A percentile compares a stretch with the other conserved stretches of the same genome.
These are phyloP conservation scores for Jaltomata sinuosa DNA, from an alignment of 257 asterid species.

Conservation along the genomic window DNA sequence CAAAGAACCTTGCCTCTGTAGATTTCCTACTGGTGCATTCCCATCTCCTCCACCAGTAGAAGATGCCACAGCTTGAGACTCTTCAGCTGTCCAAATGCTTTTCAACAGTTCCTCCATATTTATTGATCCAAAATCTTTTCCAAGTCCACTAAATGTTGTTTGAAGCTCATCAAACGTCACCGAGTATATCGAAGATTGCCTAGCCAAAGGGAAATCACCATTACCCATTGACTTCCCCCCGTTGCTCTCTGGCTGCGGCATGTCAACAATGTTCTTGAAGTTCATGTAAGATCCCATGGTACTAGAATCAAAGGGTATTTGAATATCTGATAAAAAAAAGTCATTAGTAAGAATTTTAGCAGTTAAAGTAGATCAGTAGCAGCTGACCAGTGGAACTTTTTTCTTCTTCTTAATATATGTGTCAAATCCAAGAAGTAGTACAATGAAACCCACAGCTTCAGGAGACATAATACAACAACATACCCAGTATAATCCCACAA, in stretches of 20 bases:
- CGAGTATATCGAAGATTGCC: constrained; percentile 72
- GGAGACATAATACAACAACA: background rate
- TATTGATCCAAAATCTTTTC: constrained; percentile 87
- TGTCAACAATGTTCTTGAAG: constrained; percentile 57
- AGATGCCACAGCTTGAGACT: constrained; percentile 39
- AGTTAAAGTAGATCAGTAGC: background rate
- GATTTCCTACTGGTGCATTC: constrained; percentile 31
- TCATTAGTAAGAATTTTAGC: constrained; percentile 6
- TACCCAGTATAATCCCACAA: too few species aligned
- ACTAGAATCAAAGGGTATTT: constrained; percentile 1
- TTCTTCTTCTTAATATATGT: background rate
- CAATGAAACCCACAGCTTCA: background rate
- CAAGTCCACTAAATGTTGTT: constrained; percentile 58
- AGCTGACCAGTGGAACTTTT: background rate
- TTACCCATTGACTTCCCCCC: constrained; percentile 34
- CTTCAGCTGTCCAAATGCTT: constrained; percentile 89
- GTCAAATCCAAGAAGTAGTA: background rate
- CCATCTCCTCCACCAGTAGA: constrained; percentile 29
- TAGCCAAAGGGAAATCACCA: constrained; percentile 41
- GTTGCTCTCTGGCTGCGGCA: constrained; percentile 35
- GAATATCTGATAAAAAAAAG: constrained; percentile 25
- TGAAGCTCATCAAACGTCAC: constrained; percentile 89
- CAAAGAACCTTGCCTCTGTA: constrained; percentile 81
- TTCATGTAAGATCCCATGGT: constrained; percentile 72
- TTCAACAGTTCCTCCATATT: constrained; percentile 90